Conservation (phyloP, 2,329 filamentous ascomycete species). For the Zalaria obscura region DNA sequence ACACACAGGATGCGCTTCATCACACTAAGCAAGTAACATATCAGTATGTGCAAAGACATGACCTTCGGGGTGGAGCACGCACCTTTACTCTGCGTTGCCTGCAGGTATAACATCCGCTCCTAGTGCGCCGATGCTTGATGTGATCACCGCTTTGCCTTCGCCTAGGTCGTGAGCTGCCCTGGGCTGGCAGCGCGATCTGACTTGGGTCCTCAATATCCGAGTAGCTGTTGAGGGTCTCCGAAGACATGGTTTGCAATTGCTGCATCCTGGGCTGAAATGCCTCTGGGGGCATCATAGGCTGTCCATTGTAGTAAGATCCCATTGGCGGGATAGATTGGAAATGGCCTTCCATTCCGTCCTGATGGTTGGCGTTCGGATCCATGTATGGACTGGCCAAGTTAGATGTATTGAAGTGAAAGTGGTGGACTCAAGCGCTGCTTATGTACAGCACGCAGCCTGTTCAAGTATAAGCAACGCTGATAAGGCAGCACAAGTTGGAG, state of each 20-base stretch:
- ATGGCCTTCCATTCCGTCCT: slow-evolving; percentile 7
- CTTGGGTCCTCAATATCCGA: slow-evolving; percentile 16
- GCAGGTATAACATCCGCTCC: slow-evolving; percentile 91
- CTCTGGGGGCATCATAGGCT: slow-evolving; percentile 16
- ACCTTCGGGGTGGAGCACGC: slow-evolving; percentile 2
- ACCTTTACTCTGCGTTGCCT: slow-evolving; percentile 73
- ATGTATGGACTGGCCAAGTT: background rate
- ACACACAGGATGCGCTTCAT: slow-evolving; percentile 76
- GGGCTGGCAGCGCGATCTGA: slow-evolving; percentile 12
- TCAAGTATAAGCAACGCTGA: background rate
- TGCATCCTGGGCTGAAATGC: slow-evolving; percentile 11
- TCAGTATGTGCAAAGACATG: too few species aligned
- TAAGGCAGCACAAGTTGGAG: background rate
- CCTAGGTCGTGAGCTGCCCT: slow-evolving; percentile 13
- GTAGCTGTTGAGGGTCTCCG: slow-evolving; percentile 17
- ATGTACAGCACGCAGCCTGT: background rate
- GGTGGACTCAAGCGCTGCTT: background rate
- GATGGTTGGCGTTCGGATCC: slow-evolving; percentile 3
- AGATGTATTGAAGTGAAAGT: background rate
- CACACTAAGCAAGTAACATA: slow-evolving; percentile 46
- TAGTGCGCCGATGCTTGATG: slow-evolving; percentile 83
- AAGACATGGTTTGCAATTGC: slow-evolving; percentile 17
- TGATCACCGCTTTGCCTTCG: slow-evolving; percentile 39
- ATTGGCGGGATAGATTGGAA: slow-evolving; percentile 12
- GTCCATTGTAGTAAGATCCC: slow-evolving; percentile 15